A percentile compares a stretch with the other conserved stretches of the same genome.
These are phyloP conservation scores for Aschersonia sp. DNA, from an alignment of 2,329 filamentous ascomycete species.

Conservation along the genomic window DNA sequence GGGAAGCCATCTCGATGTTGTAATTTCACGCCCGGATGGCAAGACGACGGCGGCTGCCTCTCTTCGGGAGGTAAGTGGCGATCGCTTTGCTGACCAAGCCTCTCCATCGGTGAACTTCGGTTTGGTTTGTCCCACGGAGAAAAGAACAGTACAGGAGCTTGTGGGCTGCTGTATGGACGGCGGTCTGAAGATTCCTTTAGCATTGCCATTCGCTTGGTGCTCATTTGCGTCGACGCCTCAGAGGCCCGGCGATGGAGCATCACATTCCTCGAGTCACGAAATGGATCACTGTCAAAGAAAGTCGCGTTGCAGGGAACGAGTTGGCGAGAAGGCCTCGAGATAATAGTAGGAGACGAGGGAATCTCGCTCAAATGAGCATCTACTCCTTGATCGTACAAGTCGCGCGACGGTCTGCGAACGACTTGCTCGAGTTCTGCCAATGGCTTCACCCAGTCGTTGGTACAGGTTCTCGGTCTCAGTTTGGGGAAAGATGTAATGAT, in stretches of 20 bases:
- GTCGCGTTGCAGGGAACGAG: conserved; percentile 6
- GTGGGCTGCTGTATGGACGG: conserved; percentile 12
- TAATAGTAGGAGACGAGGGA: conserved; percentile 1
- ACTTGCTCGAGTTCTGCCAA: conserved; percentile 7
- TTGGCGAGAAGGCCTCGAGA: conserved; percentile 5
- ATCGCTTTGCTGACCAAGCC: too few species aligned
- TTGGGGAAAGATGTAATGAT: conserved; percentile 20
- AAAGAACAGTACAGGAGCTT: too few species aligned
- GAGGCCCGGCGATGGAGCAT: conserved; percentile 1
- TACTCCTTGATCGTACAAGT: conserved; percentile 14
- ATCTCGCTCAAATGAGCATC: conserved; percentile 14
- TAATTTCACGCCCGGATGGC: too few species aligned
- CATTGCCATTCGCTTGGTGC: conserved; percentile 9
- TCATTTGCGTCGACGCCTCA: background rate
- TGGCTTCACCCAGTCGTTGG: conserved; percentile 16
- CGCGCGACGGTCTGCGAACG: conserved; percentile 1
- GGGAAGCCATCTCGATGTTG: too few species aligned
- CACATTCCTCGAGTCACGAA: conserved; percentile 3
- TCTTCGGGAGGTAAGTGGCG: too few species aligned
- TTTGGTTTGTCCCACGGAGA: too few species aligned
- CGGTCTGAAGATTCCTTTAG: conserved; percentile 11
- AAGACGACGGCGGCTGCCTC: too few species aligned
- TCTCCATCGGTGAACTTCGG: too few species aligned
- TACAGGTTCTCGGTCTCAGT: conserved; percentile 16
- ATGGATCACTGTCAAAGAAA: conserved; percentile 11